Evolutionary conservation across 2,329 filamentous ascomycete genomes (phyloP), one percentile per base, ranked within the genome.

Genomic region (Ceratocystis papillata): DNA sequence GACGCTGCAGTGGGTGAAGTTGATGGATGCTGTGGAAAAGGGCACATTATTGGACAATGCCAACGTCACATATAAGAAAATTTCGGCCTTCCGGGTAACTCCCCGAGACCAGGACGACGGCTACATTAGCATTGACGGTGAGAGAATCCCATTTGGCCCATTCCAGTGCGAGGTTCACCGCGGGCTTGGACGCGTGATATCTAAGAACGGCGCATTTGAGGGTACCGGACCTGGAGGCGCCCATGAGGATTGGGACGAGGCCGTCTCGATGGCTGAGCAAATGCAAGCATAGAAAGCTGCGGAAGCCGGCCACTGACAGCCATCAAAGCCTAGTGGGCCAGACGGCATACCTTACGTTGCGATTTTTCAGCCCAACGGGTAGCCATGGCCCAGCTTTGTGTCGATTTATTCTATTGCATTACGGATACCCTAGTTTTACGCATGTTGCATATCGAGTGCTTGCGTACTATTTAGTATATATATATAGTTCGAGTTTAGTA

Each of bases 71-170:
- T 93, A 96, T 75, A 83, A 86, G 71, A 99, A 99, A 75, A 82
- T 96, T 3, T 81, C 83, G n/a, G 94, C 87, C 0, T 96, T 94
- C 73, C 83, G 94, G 53, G 87, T 99, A 69, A 86, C 87, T 2
- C 94, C 94, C 0, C 85, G 83, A 64, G 77, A 87, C 69, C 81
- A 86, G 71, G 78, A 83, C 48, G 81, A 86, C 69, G 93, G 93
- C 1, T 94, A 89, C 74, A 95, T 99, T 73, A 95, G 90, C 74
- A 90, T 99, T 70, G 94, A 97, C 72, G 94, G 94, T 46, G 94
- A 99, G 76, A 82, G 83, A 65, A 80, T 96, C 2, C 88, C 90
- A 0, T 97, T 96, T 73, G 87, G 87, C 71, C 88, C 90, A 0
- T 95, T 96, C 73, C 94, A 99, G 77, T 90, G 87, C 1, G 94